These are phyloP conservation scores for Chrysoporthe puriensis DNA, from an alignment of 2,329 filamentous ascomycete species.

Conservation along the genomic window DNA sequence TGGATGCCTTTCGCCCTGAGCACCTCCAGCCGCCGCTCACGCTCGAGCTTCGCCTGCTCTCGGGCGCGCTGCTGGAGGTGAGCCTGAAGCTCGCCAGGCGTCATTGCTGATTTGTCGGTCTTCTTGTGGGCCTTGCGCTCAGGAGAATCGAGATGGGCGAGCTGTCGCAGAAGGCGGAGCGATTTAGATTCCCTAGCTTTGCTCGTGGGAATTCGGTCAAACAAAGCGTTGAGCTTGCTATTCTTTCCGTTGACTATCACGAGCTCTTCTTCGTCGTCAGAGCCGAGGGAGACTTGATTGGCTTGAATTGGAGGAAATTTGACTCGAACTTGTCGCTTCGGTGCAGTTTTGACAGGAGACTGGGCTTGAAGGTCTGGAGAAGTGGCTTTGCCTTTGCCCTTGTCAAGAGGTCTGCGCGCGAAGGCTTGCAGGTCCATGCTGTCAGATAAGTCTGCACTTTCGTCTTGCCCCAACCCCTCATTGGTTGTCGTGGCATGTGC, in stretches of 20 bases:
- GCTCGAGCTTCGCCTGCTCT: constrained; percentile 77
- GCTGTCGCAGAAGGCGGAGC: constrained; percentile 69
- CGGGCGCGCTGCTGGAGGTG: constrained; percentile 73
- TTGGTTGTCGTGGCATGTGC: constrained; percentile 30
- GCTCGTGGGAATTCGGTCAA: constrained; percentile 68
- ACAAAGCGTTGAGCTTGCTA: constrained; percentile 63
- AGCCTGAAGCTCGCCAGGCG: constrained; percentile 68
- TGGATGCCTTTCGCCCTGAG: constrained; percentile 79
- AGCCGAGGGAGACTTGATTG: constrained; percentile 47
- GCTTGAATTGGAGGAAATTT: constrained; percentile 48
- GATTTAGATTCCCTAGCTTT: constrained; percentile 66
- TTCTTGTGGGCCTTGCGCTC: constrained; percentile 53
- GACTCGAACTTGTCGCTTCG: constrained; percentile 55
- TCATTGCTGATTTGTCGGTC: constrained; percentile 62
- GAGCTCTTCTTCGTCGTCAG: constrained; percentile 59
- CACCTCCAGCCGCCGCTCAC: constrained; percentile 75
- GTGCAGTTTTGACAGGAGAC: constrained; percentile 18
- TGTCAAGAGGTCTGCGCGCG: constrained; percentile 43
- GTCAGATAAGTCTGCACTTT: constrained; percentile 41
- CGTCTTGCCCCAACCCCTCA: constrained; percentile 7
- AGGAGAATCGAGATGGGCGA: constrained; percentile 73
- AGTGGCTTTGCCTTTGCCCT: constrained; percentile 64
- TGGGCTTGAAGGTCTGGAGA: constrained; percentile 33
- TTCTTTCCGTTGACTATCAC: constrained; percentile 60
- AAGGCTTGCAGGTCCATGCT: constrained; percentile 28